Evolutionary conservation across 371 early-diverging fungal species (phyloP), one percentile per base, ranked within the genome.

Genomic region (Globomyces sp.): DNA sequence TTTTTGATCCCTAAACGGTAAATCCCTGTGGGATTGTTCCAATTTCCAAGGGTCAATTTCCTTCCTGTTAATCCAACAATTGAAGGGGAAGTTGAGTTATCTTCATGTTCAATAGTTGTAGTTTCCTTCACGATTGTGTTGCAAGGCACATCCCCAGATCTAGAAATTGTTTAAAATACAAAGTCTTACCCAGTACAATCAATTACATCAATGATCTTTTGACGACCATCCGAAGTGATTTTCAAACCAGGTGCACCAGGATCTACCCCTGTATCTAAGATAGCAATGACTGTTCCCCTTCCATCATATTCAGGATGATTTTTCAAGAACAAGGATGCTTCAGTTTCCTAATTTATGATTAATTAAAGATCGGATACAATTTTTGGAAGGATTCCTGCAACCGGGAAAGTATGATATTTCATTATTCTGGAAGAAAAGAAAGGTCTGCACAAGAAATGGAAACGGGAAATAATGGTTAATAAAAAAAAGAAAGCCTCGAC

Each of bases 211-310:
- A 94, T 79, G 44, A 96, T 79, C 77, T 97, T 95, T 93, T 65
- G 89, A 70, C 88, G 85, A 50, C 93, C 92, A 58, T 91, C 91
- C 11, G 90, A 85, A 3, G 93, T 93, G 24, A 86, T 77, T 79
- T 87, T 71, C 58, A 76, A 50, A 11, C 76, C 95, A 49, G 87
- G 83, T 47, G 96, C 94, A 45, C 88, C 91, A 42, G 96, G 96
- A 77, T 94, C 95, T 45, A 96, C 90, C 52, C 84, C 94, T 2
- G 94, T 93, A 71, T 94, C 94, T 10, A 95, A 85, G 68, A 95
- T 89, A 41, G 95, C 97, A 65, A 95, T 85, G 39, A 93, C 87
- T 39, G 91, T 89, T 57, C 87, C 87, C 66, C 96, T 86, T 13
- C 98, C 98, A 64, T 97, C 96, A 73, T 86, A 92, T 50, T 42